These are phyloP conservation scores for Cyathus striatus DNA, from an alignment of 768 basidiomycete species.

Conservation along the genomic window DNA sequence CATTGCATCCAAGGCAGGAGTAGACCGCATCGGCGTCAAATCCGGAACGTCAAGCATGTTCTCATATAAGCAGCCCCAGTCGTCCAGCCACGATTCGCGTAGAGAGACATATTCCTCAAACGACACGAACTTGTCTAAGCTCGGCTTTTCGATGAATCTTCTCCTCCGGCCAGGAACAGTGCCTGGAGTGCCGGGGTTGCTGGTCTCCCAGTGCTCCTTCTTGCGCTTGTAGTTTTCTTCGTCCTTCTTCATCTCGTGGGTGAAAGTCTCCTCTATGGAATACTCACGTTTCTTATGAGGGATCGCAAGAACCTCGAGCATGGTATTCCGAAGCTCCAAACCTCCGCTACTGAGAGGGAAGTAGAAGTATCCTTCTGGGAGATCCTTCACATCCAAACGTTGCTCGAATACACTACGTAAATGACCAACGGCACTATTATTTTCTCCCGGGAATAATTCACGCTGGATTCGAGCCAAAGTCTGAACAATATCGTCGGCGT, in stretches of 20 bases:
- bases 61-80: conserved; percentile 19
- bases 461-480: conserved; percentile 27
- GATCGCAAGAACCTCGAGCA: conserved; percentile 30
- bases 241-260: conserved; percentile 17
- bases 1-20: conserved; percentile 10
- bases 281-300: conserved; percentile 9
- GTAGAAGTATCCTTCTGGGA: conserved; percentile 37
- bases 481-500: conserved; percentile 23
- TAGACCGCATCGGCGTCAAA: conserved; percentile 3
- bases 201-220: conserved; percentile 19
- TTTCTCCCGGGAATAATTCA: conserved; percentile 20
- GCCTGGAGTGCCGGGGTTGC: conserved; percentile 3
- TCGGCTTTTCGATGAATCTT: too few relatives aligned
- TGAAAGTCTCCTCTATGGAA: conserved; percentile 13
- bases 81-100: conserved; percentile 13
- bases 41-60: conserved; percentile 15
- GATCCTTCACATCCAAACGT: conserved; percentile 22
- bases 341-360: conserved; percentile 31
- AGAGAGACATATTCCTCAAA: conserved; percentile 21
- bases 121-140: conserved; percentile 16
- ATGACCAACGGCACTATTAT: conserved; percentile 15
- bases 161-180: background rate
- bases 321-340: conserved; percentile 29
- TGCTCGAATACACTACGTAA: conserved; percentile 13
- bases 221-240: conserved; percentile 12